Conservation (phyloP, 768 basidiomycete species). For the Hericium erinaceus region DNA sequence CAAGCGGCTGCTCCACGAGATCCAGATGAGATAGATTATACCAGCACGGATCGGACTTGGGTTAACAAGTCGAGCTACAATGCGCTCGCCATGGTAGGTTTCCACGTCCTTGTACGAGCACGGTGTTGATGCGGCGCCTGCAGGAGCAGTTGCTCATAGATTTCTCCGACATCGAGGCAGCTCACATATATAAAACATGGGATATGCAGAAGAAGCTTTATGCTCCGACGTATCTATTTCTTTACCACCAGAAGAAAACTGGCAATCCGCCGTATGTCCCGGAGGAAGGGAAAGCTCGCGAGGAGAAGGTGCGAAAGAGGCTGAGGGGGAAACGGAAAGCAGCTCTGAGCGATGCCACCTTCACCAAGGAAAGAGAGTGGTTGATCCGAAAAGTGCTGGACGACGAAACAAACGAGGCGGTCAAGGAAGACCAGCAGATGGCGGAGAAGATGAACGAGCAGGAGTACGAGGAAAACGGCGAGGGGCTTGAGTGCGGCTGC, state of each 20-base stretch:
- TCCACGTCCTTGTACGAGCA: neutral
- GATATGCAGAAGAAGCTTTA: slow-evolving; percentile 32
- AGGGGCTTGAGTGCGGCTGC: slow-evolving; percentile 80
- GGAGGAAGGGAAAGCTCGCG: slow-evolving; percentile 6
- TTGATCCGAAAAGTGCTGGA: slow-evolving; percentile 25
- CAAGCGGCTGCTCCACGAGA: slow-evolving; percentile 12
- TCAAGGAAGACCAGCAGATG: slow-evolving; percentile 17
- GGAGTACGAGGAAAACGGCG: slow-evolving; percentile 38
- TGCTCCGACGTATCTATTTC: slow-evolving; percentile 51
- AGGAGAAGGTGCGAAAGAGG: neutral
- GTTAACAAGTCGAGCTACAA: slow-evolving; percentile 37
- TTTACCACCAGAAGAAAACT: slow-evolving; percentile 31
- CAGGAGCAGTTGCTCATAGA: slow-evolving; percentile 46
- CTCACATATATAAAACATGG: no score
- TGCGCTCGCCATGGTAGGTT: slow-evolving; percentile 42
- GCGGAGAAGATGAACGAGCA: slow-evolving; percentile 24
- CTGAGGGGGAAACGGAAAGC: neutral
- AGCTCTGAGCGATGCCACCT: slow-evolving; percentile 23
- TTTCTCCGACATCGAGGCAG: slow-evolving; percentile 39
- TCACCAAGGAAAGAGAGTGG: slow-evolving; percentile 24
- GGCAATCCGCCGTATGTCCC: slow-evolving; percentile 21
- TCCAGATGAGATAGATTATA: slow-evolving; percentile 42
- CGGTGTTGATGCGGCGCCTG: neutral
- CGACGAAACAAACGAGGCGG: slow-evolving; percentile 15
- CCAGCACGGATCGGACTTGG: slow-evolving; percentile 33